These are phyloP conservation scores for Dactylellina parvicollis DNA, from an alignment of 2,329 filamentous ascomycete species.

Conservation along the genomic window DNA sequence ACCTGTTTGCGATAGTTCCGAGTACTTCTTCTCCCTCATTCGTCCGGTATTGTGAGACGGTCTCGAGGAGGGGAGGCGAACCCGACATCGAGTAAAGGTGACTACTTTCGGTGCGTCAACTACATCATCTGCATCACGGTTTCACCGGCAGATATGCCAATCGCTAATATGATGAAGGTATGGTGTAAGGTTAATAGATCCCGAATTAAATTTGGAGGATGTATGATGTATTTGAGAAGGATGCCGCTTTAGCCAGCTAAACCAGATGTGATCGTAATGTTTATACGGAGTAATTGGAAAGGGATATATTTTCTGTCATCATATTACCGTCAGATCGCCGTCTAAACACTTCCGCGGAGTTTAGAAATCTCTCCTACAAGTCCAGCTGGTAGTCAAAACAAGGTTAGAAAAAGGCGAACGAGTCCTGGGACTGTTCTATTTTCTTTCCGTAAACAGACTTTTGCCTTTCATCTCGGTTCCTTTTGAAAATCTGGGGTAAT, in stretches of 20 bases:
- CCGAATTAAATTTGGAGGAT: neutral
- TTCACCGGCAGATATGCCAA: constrained; percentile 30
- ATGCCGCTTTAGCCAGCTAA: neutral
- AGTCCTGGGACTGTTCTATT: constrained; percentile 8
- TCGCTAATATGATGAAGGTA: constrained; percentile 9
- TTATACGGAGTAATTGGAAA: neutral
- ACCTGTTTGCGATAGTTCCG: constrained; percentile 27
- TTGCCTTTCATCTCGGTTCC: constrained; percentile 15
- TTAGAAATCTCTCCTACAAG: neutral
- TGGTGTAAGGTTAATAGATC: neutral
- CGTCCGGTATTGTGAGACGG: constrained; percentile 5
- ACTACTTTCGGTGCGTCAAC: constrained; percentile 31
- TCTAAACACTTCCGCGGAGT: constrained; percentile 38
- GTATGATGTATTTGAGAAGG: too few species aligned
- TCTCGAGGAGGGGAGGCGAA: constrained; percentile 7
- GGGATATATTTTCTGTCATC: constrained; percentile 37
- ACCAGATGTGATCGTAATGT: neutral
- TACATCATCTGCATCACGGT: constrained; percentile 12
- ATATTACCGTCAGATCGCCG: constrained; percentile 31
- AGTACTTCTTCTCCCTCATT: constrained; percentile 15
- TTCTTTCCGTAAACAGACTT: constrained; percentile 34
- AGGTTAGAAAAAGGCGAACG: constrained; percentile 35
- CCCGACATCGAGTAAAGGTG: constrained; percentile 2
- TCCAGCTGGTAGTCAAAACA: constrained; percentile 31
- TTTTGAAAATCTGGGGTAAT: constrained; percentile 54